Evolutionary conservation across 2,329 filamentous ascomycete species (phyloP).

Genomic region (Lasiodiplodia hormozganensis): DNA sequence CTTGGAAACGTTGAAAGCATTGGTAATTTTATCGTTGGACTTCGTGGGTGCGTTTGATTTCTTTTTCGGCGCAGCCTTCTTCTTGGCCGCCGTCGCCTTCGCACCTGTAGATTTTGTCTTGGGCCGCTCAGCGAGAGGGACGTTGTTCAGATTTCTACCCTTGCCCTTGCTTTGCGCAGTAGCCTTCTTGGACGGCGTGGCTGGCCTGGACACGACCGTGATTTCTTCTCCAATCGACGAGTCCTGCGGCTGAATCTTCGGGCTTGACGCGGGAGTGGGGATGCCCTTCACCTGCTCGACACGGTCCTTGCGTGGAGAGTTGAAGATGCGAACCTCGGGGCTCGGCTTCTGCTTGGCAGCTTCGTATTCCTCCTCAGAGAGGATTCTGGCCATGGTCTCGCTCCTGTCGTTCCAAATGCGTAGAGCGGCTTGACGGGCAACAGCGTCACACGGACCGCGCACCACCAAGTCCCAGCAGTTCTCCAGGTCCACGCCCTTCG

Average conservation of each 20-base stretch:
- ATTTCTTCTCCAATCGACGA: constrained; percentile 10
- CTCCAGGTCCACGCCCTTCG: constrained; percentile 82
- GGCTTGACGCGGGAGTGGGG: constrained; percentile 45
- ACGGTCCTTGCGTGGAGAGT: constrained; percentile 23
- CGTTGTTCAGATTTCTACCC: constrained; percentile 32
- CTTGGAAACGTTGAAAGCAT: constrained; percentile 30
- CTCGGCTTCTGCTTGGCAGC: constrained; percentile 42
- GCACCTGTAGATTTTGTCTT: constrained; percentile 34
- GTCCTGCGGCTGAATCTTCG: constrained; percentile 39
- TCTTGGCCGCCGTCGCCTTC: constrained; percentile 33
- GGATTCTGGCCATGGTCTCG: constrained; percentile 39
- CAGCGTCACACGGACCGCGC: constrained; percentile 83
- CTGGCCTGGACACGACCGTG: constrained; percentile 35
- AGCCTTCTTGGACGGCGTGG: constrained; percentile 35
- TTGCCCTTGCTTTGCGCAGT: constrained; percentile 40
- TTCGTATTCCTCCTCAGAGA: constrained; percentile 44
- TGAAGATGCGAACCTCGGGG: constrained; percentile 33
- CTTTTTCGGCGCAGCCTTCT: constrained; percentile 42
- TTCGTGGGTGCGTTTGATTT: constrained; percentile 32
- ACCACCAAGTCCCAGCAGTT: constrained; percentile 94
- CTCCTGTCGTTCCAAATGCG: constrained; percentile 62
- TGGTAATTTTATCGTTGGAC: constrained; percentile 37
- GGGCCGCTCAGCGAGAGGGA: constrained; percentile 19
- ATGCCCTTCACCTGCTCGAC: constrained; percentile 40
- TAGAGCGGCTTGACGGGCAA: constrained; percentile 74